Conservation (phyloP, 1,284 basidiomycete species). For the Chalciporus sp. region DNA sequence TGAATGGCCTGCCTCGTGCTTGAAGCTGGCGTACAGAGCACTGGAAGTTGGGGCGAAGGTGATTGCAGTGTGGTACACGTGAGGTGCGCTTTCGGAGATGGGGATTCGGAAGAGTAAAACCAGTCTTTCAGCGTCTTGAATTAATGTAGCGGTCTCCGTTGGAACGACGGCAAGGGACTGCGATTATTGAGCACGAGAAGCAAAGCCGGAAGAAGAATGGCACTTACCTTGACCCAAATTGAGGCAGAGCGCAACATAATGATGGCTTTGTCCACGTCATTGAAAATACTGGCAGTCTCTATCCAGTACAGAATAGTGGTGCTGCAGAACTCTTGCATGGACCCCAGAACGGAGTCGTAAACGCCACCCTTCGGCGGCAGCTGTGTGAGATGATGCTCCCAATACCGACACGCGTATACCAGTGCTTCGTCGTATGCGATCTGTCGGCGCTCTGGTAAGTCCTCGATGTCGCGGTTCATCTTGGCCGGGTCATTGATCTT, state of each 20-base stretch:
- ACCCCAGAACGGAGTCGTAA: constrained; percentile 9
- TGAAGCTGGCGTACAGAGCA: constrained; percentile 9
- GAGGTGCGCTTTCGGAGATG: constrained; percentile 18
- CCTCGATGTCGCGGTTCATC: constrained; percentile 16
- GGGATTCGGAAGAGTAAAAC: constrained; percentile 12
- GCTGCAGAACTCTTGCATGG: constrained; percentile 10
- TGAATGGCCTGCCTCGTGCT: constrained; percentile 5
- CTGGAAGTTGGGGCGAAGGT: constrained; percentile 12
- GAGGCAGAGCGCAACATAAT: constrained; percentile 6
- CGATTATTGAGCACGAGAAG: neutral
- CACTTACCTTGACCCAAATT: constrained; percentile 19
- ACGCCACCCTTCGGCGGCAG: constrained; percentile 7
- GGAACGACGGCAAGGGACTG: constrained; percentile 3
- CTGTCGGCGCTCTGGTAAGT: constrained; percentile 6
- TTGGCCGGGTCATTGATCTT: constrained; percentile 17
- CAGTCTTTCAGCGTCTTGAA: constrained; percentile 18
- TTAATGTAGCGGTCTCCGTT: neutral
- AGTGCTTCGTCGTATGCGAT: constrained; percentile 10
- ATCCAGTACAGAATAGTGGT: constrained; percentile 19
- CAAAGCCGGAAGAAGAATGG: neutral
- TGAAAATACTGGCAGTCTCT: constrained; percentile 16
- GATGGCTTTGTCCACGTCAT: constrained; percentile 16
- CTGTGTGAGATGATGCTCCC: constrained; percentile 17
- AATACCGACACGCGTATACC: constrained; percentile 21
- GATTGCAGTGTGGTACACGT: constrained; percentile 18